These are phyloP conservation scores for Penicillium cosmopolitanum DNA, from an alignment of 495 filamentous ascomycete genomes.

Conservation along the genomic window DNA sequence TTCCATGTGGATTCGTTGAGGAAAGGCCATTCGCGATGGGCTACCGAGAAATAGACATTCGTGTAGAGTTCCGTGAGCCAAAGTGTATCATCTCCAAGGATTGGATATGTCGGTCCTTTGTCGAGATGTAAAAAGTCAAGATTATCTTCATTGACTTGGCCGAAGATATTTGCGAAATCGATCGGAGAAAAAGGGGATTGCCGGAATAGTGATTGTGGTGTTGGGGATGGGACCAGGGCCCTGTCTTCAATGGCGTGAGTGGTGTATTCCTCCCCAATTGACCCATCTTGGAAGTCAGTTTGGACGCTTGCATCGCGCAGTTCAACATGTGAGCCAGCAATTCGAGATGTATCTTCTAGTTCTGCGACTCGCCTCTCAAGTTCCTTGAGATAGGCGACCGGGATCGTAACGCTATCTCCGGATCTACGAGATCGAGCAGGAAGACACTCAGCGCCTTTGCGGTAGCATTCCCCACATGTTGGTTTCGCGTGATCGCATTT, in stretches of 20 bases:
- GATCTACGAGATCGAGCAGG: slow-evolving; percentile 32
- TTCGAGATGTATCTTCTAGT: slow-evolving; percentile 14
- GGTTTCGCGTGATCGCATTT: slow-evolving; percentile 42
- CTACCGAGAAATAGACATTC: slow-evolving; percentile 37
- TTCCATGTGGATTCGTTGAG: slow-evolving; percentile 31
- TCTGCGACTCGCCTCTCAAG: slow-evolving; percentile 33
- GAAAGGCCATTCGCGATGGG: slow-evolving; percentile 41
- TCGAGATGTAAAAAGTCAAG: slow-evolving; percentile 25
- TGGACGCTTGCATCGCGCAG: slow-evolving; percentile 35
- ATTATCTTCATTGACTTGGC: slow-evolving; percentile 12
- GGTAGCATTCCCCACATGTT: slow-evolving; percentile 37
- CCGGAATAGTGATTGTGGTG: background rate
- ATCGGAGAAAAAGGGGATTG: slow-evolving; percentile 11
- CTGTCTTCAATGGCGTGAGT: slow-evolving; percentile 7
- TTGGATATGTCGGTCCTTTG: slow-evolving; percentile 14
- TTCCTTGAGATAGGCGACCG: slow-evolving; percentile 36
- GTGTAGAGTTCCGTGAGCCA: slow-evolving; percentile 38
- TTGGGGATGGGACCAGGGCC: slow-evolving; percentile 5
- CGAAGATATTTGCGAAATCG: slow-evolving; percentile 15
- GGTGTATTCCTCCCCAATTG: background rate
- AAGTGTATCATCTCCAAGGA: slow-evolving; percentile 15
- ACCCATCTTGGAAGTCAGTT: slow-evolving; percentile 22
- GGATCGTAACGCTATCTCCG: slow-evolving; percentile 37
- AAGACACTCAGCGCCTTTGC: slow-evolving; percentile 38
- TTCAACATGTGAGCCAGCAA: slow-evolving; percentile 2